phyloP scores from a whole-genome alignment of 352 stramenopile species.

The Blastocystis sp. region DNA sequence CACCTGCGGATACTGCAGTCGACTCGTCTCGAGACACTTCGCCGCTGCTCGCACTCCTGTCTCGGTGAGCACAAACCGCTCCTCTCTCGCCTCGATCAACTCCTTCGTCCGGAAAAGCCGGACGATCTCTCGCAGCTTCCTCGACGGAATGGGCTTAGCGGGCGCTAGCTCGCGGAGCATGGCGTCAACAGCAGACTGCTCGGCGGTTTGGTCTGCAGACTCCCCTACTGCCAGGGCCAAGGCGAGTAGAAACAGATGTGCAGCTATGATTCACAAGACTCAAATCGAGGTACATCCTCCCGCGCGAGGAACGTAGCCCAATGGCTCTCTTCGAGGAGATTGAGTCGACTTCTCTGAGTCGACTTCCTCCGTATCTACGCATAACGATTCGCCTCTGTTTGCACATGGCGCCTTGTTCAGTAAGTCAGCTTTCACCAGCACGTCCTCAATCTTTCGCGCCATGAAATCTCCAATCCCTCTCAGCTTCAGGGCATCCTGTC shows the following conservation, averaged over 20 bases:
- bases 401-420: background rate
- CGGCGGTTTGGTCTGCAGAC: background rate
- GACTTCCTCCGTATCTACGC: background rate
- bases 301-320: background rate
- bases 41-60: background rate
- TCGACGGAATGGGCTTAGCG: background rate
- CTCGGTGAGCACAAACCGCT: background rate
- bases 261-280: background rate
- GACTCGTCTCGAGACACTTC: background rate
- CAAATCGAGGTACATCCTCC: background rate
- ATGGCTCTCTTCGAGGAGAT: background rate
- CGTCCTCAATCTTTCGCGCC: background rate
- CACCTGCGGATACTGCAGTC: slow-evolving; percentile 13
- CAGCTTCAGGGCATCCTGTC: slow-evolving; percentile 7
- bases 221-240: background rate
- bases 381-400: background rate
- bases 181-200: background rate
- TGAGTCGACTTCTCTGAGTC: background rate
- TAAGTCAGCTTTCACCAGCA: background rate
- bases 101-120: background rate
- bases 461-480: slow-evolving; percentile 22
- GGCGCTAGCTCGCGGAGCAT: background rate
- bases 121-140: background rate
- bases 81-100: background rate
- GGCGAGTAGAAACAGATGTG: background rate